These are phyloP conservation scores for Candida adriatica DNA, from an alignment of 805 yeast genomes.

Conservation along the genomic window DNA sequence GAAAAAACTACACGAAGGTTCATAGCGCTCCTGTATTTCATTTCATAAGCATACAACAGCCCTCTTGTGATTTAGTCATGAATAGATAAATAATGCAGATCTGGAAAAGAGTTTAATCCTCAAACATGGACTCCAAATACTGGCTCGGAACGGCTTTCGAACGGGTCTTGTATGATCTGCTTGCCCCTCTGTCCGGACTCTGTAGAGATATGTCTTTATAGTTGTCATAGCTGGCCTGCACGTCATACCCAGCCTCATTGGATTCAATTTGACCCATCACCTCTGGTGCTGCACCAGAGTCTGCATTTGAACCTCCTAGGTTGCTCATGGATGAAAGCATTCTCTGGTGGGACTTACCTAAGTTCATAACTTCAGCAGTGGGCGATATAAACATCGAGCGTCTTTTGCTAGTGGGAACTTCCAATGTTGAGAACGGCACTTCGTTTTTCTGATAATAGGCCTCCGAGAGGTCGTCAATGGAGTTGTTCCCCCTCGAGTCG, in stretches of 20 bases:
- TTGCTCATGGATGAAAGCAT: conserved; percentile 27
- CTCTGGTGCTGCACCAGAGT: too few relatives aligned
- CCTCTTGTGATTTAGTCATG: too few relatives aligned
- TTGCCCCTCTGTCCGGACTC: conserved; percentile 16
- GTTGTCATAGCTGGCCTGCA: conserved; percentile 12
- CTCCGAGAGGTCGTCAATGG: conserved; percentile 13
- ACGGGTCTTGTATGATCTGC: conserved; percentile 12
- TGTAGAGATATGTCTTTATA: conserved; percentile 10
- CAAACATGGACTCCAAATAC: conserved; percentile 45
- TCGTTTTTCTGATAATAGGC: conserved; percentile 6
- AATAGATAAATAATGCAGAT: too few relatives aligned
- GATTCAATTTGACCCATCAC: too few relatives aligned
- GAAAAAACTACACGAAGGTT: too few relatives aligned
- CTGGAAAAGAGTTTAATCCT: conserved; percentile 21
- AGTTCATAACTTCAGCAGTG: conserved; percentile 63
- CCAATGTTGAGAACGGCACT: conserved; percentile 17
- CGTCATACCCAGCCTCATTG: too few relatives aligned
- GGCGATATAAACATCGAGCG: conserved; percentile 65
- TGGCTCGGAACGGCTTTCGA: conserved; percentile 36
- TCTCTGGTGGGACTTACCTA: conserved; percentile 21
- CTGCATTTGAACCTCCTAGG: conserved; percentile 11
- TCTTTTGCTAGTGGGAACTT: conserved; percentile 23
- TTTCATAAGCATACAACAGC: too few relatives aligned
- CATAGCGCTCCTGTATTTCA: too few relatives aligned
- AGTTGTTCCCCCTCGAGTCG: conserved; percentile 9